These are phyloP conservation scores for Colletotrichum somersetense DNA, from an alignment of 2,329 filamentous ascomycete species.

Conservation along the genomic window DNA sequence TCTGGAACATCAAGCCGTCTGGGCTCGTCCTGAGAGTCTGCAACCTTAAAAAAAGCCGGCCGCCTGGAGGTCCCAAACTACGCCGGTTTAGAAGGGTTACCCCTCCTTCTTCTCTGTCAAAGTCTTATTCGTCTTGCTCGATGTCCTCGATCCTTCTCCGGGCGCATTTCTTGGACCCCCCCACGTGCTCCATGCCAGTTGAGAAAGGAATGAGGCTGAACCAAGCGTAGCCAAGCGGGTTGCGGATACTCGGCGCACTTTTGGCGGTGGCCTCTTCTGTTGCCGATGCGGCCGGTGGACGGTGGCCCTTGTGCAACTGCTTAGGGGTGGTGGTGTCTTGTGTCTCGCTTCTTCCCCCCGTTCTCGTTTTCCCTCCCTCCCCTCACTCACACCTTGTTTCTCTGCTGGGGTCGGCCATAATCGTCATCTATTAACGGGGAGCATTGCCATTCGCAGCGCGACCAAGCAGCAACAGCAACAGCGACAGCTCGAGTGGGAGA, in stretches of 20 bases:
- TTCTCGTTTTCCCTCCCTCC: conserved; percentile 29
- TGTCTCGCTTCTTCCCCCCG: conserved; percentile 35
- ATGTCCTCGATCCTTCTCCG: conserved; percentile 38
- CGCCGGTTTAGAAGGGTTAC: conserved; percentile 39
- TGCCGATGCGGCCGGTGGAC: conserved; percentile 34
- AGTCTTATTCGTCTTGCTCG: conserved; percentile 33
- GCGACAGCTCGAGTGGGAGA: conserved; percentile 15
- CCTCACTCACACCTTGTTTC: conserved; percentile 25
- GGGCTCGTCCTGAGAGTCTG: conserved; percentile 36
- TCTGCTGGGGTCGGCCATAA: conserved; percentile 18
- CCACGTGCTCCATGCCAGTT: conserved; percentile 42
- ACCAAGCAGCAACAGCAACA: background rate
- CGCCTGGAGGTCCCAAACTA: conserved; percentile 18
- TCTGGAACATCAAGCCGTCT: conserved; percentile 26
- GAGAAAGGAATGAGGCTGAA: conserved; percentile 49
- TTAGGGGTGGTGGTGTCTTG: conserved; percentile 27
- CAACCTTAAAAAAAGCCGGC: conserved; percentile 32
- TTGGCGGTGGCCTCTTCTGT: conserved; percentile 40
- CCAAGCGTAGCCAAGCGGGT: conserved; percentile 44
- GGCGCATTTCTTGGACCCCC: conserved; percentile 36
- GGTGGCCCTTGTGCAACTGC: conserved; percentile 38
- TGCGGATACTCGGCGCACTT: conserved; percentile 40
- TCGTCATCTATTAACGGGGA: conserved; percentile 8
- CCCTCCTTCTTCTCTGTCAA: conserved; percentile 30
- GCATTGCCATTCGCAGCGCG: conserved; percentile 21